phyloP scores from a whole-genome alignment of 805 yeast genomes.

The Dipodascopsis uninucleata region DNA sequence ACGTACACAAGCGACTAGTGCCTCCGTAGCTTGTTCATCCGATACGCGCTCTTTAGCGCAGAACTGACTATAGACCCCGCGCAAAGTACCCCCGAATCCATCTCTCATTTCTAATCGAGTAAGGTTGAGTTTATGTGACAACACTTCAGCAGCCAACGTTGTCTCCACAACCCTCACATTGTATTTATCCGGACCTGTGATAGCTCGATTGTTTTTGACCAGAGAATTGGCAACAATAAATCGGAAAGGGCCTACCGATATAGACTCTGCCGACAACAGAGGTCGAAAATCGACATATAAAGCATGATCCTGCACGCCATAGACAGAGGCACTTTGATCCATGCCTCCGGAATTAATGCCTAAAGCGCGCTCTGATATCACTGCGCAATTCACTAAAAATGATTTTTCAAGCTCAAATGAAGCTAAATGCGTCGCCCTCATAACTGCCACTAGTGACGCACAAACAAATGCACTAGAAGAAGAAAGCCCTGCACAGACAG shows the following conservation, averaged over 20 bases:
- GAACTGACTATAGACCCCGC: constrained; percentile 38
- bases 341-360: constrained; percentile 79
- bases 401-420: constrained; percentile 15
- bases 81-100: constrained; percentile 51
- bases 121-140: constrained; percentile 51
- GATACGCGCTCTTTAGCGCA: constrained; percentile 26
- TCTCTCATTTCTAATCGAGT: constrained; percentile 45
- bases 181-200: constrained; percentile 65
- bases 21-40: constrained; percentile 38
- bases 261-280: constrained; percentile 45
- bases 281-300: constrained; percentile 62
- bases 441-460: constrained; percentile 55
- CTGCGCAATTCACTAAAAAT: constrained; percentile 53
- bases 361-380: constrained; percentile 63
- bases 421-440: constrained; percentile 43
- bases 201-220: constrained; percentile 59
- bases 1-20: constrained; percentile 7
- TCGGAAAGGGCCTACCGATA: constrained; percentile 41
- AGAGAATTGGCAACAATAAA: constrained; percentile 64
- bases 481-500: constrained; percentile 68
- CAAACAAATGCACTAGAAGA: constrained; percentile 72
- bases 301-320: constrained; percentile 57
- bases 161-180: constrained; percentile 73
- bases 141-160: constrained; percentile 57
- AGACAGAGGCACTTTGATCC: constrained; percentile 72